Evolutionary conservation across 805 yeast genomes (phyloP).

Genomic region (Lachancea thermotolerans): DNA sequence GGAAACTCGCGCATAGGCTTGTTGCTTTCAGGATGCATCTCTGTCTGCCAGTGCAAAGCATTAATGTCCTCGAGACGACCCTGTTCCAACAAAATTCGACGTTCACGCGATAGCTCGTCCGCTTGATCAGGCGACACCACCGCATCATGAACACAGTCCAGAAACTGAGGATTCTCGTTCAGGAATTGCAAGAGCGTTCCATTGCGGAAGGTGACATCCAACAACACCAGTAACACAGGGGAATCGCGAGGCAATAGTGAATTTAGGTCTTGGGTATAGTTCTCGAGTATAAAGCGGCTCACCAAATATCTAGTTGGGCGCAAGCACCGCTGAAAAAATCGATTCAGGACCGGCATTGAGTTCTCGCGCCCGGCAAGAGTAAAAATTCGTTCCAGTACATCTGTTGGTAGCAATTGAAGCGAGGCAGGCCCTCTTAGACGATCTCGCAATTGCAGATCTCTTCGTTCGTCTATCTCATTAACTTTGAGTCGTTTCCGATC

Average conservation of each 20-base stretch:
- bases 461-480: too few relatives aligned
- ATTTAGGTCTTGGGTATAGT: slow-evolving; percentile 5
- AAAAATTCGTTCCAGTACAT: slow-evolving; percentile 17
- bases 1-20: slow-evolving; percentile 17
- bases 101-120: not conserved
- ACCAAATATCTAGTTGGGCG: slow-evolving; percentile 13
- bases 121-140: not conserved
- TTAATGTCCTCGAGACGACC: not conserved
- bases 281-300: slow-evolving; percentile 6
- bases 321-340: slow-evolving; percentile 14
- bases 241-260: not conserved
- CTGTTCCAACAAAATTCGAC: slow-evolving; percentile 1
- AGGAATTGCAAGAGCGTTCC: slow-evolving; percentile 6
- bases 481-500: not conserved
- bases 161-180: slow-evolving; percentile 3
- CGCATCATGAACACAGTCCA: slow-evolving; percentile 7
- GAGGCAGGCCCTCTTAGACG: too few relatives aligned
- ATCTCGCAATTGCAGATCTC: too few relatives aligned
- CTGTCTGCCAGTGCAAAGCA: not conserved
- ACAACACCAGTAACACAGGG: slow-evolving; percentile 3
- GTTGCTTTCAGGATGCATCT: not conserved
- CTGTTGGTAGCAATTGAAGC: slow-evolving; percentile 14
- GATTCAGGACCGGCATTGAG: slow-evolving; percentile 15
- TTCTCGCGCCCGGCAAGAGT: slow-evolving; percentile 9
- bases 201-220: slow-evolving; percentile 8